Evolutionary conservation across 2,329 filamentous ascomycete genomes (phyloP), one percentile per base, ranked within the genome.

Genomic region (Alternaria arbusti): DNA sequence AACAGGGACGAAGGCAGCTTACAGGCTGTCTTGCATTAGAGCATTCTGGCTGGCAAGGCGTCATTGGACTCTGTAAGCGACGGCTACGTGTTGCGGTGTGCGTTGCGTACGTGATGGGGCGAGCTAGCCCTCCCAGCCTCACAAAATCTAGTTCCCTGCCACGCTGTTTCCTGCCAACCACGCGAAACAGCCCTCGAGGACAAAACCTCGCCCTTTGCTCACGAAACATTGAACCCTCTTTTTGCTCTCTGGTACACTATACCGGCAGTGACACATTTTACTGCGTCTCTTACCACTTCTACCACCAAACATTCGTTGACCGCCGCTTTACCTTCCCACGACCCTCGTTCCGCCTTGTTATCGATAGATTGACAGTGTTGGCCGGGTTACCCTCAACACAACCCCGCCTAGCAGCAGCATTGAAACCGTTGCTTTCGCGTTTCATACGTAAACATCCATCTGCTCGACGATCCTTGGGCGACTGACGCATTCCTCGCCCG

Each of bases 21-120:
- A 36, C 52, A 61, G 45, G n/a, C 26, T 32, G 59, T 46, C 30
- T 54, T 26, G 52, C 45, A 44, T 55, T 23, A n/a, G 32, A 44
- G 23, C 51, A 44, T 36, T 22, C 28, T 22, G 10, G n/a, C 26
- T 36, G 28, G 20, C 43, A 40, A 30, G 17, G 32, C 26, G 17
- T 32, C n/a, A 59, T 59, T 63, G 60, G 60, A 22, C 49, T 54
- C 49, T 49, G 23, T 65, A 61, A 68, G 69, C 59, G 55, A 67
- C 59, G 40, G 61, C 64, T 65, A 56, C 67, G 65, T 72, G 64
- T 69, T 71, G 71, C 71, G 71, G 71, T 73, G 71, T 67, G 66
- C 47, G 50, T 57, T 46, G 43, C 49, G 49, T 23, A 23, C 59
- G 61, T 72, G 70, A 69, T 66, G 66, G 64, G 63, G 57, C 59